Evolutionary conservation across 805 yeast genomes (phyloP), one percentile per base, ranked within the genome.

Genomic region (Spathaspora arborariae): DNA sequence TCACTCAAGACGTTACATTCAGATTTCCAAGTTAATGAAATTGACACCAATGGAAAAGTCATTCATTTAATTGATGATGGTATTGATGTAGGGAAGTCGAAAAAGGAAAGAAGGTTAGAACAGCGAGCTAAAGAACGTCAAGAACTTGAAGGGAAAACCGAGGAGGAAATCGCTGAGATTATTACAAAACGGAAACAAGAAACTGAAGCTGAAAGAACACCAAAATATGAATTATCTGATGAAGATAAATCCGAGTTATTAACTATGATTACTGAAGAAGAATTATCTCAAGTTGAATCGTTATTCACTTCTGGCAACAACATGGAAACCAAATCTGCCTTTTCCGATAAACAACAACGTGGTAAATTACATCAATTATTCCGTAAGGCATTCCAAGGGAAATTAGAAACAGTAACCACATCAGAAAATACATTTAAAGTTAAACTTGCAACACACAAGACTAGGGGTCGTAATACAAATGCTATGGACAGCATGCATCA

Each of bases 11-110:
- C 88, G 59, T 74, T 97, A 51, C 91, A 90, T 65, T 84, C 96
- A 10, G 99, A 94, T 62, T 94, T 94, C 62, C 76, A 88, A 60
- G 99, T 94, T 39, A 88, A 90, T 64, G 99, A 94, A 64, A 85
- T 94, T 47, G 85, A 75, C 50, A 55, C 67, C 24, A 67, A 79
- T 19, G 95, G 88, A 1, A 66, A 78, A 1, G 96, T 90, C 1
- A 78, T 91, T 10, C 91, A 84, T 62, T 72, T 94, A 51, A 62
- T 68, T 8, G 96, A 91, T 57, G 79, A 81, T 45, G 97, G 97
- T 4, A 69, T 85, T 39, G 72, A 74, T 41, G 45, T 65, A 41
- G 75, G 75, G 5, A 63, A 64, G 41, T 63, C 72, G 45, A 75
- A 67, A 65, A 75, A 74, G 63, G 81, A 71, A 56, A 70, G 74